phyloP scores from a whole-genome alignment of 2,329 filamentous ascomycete genomes.

The Ploettnerulaceae sp. region DNA sequence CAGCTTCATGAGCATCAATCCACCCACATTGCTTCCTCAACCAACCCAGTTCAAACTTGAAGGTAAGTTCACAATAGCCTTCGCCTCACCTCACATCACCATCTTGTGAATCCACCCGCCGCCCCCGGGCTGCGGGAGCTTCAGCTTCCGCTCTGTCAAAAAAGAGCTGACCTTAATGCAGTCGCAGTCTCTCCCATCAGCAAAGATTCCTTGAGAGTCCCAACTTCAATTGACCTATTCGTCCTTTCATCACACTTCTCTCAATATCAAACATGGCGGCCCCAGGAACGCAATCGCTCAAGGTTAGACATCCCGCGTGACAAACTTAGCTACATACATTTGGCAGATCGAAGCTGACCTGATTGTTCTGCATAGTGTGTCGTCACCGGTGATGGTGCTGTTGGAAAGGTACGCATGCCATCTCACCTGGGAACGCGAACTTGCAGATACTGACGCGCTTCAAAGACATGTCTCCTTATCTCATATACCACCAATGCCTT shows the following conservation, averaged over 20 bases:
- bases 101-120: slow-evolving; percentile 10
- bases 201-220: slow-evolving; percentile 16
- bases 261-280: slow-evolving; percentile 56
- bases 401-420: slow-evolving; percentile 76
- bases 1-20: background rate
- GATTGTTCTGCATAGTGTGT: slow-evolving; percentile 64
- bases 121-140: slow-evolving; percentile 17
- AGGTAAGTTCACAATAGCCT: slow-evolving; percentile 12
- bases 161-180: slow-evolving; percentile 29
- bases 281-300: slow-evolving; percentile 78
- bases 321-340: slow-evolving; percentile 10
- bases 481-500: slow-evolving; percentile 99
- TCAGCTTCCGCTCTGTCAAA: slow-evolving; percentile 30
- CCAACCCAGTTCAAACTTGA: slow-evolving; percentile 2
- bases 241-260: slow-evolving; percentile 15
- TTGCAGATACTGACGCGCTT: slow-evolving; percentile 31
- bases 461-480: slow-evolving; percentile 93
- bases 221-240: slow-evolving; percentile 11
- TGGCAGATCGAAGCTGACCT: slow-evolving; percentile 22
- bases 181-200: slow-evolving; percentile 19
- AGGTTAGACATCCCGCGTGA: slow-evolving; percentile 52
- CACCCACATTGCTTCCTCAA: slow-evolving; percentile 1
- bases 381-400: slow-evolving; percentile 97
- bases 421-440: background rate
- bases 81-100: slow-evolving; percentile 10